These are phyloP conservation scores for Buddleja alternifolia DNA, from an alignment of 257 asterid species.

Conservation along the genomic window DNA sequence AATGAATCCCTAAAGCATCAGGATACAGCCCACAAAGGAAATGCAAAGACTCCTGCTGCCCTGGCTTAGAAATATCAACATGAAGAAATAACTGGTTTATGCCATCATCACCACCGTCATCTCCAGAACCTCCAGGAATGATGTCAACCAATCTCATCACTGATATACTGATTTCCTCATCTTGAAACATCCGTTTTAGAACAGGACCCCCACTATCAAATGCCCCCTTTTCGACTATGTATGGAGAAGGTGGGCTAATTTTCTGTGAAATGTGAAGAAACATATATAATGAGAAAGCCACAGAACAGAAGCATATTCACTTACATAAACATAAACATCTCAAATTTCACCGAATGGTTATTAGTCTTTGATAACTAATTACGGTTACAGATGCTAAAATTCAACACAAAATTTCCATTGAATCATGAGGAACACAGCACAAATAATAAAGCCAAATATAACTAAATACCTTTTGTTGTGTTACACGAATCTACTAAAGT, in stretches of 20 bases:
- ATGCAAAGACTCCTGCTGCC: conserved; percentile 63
- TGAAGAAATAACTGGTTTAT: conserved; percentile 80
- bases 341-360: conserved; percentile 2
- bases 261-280: conserved; percentile 51
- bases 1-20: conserved; percentile 96
- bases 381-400: neutral
- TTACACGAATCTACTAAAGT: neutral
- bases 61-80: conserved; percentile 82
- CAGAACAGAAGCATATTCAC: conserved; percentile 2
- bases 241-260: conserved; percentile 91
- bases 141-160: conserved; percentile 77
- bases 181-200: conserved; percentile 59
- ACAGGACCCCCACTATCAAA: conserved; percentile 80
- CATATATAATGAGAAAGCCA: conserved; percentile 18
- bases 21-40: conserved; percentile 93
- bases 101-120: conserved; percentile 46
- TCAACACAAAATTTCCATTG: neutral
- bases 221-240: conserved; percentile 79
- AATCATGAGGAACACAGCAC: neutral
- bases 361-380: neutral
- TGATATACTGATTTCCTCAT: conserved; percentile 79
- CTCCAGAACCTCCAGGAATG: conserved; percentile 65
- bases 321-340: conserved; percentile 1
- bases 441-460: neutral
- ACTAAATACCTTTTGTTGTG: neutral